Evolutionary conservation across 228 moss, liverwort and hornwort genomes (phyloP), one percentile per base, ranked within the genome.

Genomic region (Sphagnum fallax): DNA sequence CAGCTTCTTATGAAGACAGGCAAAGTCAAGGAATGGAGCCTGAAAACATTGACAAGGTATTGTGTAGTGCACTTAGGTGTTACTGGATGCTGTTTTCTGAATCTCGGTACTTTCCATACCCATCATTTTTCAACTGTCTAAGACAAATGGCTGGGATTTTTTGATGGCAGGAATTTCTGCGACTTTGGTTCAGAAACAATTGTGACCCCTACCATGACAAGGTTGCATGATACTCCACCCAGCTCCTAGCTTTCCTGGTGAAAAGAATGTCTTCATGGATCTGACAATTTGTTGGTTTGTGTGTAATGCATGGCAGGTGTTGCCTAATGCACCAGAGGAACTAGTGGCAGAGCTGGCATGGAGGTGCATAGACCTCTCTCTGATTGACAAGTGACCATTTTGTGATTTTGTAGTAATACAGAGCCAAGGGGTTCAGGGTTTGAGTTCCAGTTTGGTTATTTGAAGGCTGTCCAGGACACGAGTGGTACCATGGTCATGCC

Each of bases 21-120:
- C 92, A 93, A 32, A 87, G 87, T 50, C 73, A 79, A 74, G 94
- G 92, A 67, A 73, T 88, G 58, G 98, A 98, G 76, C 94, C 98
- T 68, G 90, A 94, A 69, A 98, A 89, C 52, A 92, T 98, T 76
- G 94, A 98, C 73, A 98, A 98, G 97, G 97, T 97, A 62, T 51
- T 61, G 49, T 5, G 9, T 16, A 32, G 32, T 60, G 12, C 59
- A 60, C 32, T 32, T 32, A 32, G 32, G 32, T 32, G 32, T 32
- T 32, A 32, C 32, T 32, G 32, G 32, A 32, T 32, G 32, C 32
- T 32, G 32, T 32, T 32, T 32, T 32, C 32, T 32, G 11, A 62
- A 6, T 49, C 9, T 13, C 13, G 4, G 6, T 65, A 51, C 65
- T 47, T 7, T 5, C 3, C 65, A 4, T 9, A 14, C 6, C 16